A percentile compares a stretch with the other conserved stretches of the same genome.
These are phyloP conservation scores for Calonectria henricotiae DNA, from an alignment of 2,329 filamentous ascomycete species.

Conservation along the genomic window DNA sequence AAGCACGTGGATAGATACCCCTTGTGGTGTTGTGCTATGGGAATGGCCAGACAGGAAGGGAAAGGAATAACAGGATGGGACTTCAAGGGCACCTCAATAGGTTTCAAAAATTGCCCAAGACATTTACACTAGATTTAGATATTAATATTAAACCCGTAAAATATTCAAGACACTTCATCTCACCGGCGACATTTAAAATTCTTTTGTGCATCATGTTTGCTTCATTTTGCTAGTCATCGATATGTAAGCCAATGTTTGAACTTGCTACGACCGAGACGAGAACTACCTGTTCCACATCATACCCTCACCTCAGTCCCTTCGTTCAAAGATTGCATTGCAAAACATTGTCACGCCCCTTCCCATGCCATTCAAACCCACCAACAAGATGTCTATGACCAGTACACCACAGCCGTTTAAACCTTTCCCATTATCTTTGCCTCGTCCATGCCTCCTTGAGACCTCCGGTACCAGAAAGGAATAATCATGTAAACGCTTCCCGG, in stretches of 20 bases:
- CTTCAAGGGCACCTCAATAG: neutral
- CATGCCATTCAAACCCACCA: neutral
- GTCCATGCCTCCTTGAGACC: conserved; percentile 19
- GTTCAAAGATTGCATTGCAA: conserved; percentile 38
- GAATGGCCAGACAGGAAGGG: conserved; percentile 7
- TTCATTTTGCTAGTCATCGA: conserved; percentile 38
- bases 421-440: conserved; percentile 25
- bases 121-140: neutral
- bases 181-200: neutral
- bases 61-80: conserved; percentile 15
- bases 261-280: conserved; percentile 1
- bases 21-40: neutral
- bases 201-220: conserved; percentile 24
- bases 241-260: conserved; percentile 1
- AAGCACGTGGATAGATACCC: conserved; percentile 22
- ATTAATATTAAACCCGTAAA: neutral
- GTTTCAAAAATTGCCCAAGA: conserved; percentile 1
- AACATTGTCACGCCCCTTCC: conserved; percentile 39
- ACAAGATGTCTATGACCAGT: conserved; percentile 17
- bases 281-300: conserved; percentile 17
- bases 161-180: conserved; percentile 16
- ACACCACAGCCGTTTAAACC: conserved; percentile 7
- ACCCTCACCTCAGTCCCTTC: neutral
- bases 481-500: conserved; percentile 26
- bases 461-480: conserved; percentile 26